Evolutionary conservation across 441 rosid genomes (phyloP).

Genomic region (Populus tomentosa): DNA sequence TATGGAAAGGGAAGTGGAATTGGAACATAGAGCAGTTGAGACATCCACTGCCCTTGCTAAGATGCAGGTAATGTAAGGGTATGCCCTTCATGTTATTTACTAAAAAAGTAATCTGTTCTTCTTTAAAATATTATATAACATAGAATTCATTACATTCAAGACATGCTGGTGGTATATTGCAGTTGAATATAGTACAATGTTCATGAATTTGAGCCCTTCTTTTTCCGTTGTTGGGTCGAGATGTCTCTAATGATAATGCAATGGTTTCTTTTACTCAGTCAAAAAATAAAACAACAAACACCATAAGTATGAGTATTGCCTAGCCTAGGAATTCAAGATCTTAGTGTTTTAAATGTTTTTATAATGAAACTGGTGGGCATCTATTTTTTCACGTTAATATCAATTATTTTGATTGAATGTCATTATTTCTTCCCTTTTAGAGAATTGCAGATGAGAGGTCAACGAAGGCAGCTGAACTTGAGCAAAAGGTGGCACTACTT

Average conservation of each 20-base stretch:
- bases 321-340: neutral
- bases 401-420: constrained; percentile 6
- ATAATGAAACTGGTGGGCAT: constrained; percentile 5
- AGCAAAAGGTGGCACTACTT: constrained; percentile 86
- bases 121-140: neutral
- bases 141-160: neutral
- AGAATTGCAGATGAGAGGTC: constrained; percentile 94
- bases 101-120: neutral
- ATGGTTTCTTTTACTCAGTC: neutral
- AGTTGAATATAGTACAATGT: too few relatives aligned
- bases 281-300: neutral
- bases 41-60: constrained; percentile 90
- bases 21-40: constrained; percentile 95
- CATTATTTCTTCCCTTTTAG: constrained; percentile 37
- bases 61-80: constrained; percentile 66
- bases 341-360: neutral
- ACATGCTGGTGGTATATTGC: neutral
- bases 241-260: neutral
- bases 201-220: neutral
- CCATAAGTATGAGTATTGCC: neutral
- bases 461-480: constrained; percentile 79
- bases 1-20: constrained; percentile 93
- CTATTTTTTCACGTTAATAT: neutral
- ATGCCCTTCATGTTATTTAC: constrained; percentile 5
- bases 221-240: neutral